Evolutionary conservation across 2,329 filamentous ascomycete species (phyloP).

Genomic region (Cladosporium sp.): DNA sequence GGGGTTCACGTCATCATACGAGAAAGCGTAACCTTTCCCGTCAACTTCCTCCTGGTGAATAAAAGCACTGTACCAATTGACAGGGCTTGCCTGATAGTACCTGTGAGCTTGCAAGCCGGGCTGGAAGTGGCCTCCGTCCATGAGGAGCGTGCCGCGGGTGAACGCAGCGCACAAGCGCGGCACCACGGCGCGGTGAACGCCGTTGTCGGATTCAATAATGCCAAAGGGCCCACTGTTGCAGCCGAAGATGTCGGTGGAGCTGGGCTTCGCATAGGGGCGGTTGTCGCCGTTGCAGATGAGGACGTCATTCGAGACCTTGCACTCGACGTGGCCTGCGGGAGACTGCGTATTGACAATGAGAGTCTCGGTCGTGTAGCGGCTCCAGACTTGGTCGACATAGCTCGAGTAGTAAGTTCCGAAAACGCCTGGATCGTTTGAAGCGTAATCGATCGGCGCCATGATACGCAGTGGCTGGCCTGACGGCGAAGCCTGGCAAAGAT

Average conservation of each 20-base stretch:
- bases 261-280: slow-evolving; percentile 50
- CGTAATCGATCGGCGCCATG: slow-evolving; percentile 36
- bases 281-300: slow-evolving; percentile 37
- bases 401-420: slow-evolving; percentile 46
- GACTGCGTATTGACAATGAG: slow-evolving; percentile 61
- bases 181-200: slow-evolving; percentile 52
- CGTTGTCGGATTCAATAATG: slow-evolving; percentile 33
- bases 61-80: slow-evolving; percentile 52
- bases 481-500: slow-evolving; percentile 46
- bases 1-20: slow-evolving; percentile 64
- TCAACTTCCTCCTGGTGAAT: slow-evolving; percentile 56
- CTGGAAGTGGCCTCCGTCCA: slow-evolving; percentile 41
- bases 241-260: slow-evolving; percentile 58
- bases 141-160: slow-evolving; percentile 64
- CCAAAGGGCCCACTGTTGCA: slow-evolving; percentile 60
- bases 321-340: slow-evolving; percentile 47
- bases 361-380: slow-evolving; percentile 38
- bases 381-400: slow-evolving; percentile 49
- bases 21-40: slow-evolving; percentile 58
- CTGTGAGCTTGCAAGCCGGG: slow-evolving; percentile 33
- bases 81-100: slow-evolving; percentile 40
- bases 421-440: slow-evolving; percentile 38
- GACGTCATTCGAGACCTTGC: slow-evolving; percentile 38
- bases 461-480: slow-evolving; percentile 34
- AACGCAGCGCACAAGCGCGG: slow-evolving; percentile 72